These are phyloP conservation scores for Xylariaceae sp. DNA, from an alignment of 2,329 filamentous ascomycete genomes.

Conservation along the genomic window DNA sequence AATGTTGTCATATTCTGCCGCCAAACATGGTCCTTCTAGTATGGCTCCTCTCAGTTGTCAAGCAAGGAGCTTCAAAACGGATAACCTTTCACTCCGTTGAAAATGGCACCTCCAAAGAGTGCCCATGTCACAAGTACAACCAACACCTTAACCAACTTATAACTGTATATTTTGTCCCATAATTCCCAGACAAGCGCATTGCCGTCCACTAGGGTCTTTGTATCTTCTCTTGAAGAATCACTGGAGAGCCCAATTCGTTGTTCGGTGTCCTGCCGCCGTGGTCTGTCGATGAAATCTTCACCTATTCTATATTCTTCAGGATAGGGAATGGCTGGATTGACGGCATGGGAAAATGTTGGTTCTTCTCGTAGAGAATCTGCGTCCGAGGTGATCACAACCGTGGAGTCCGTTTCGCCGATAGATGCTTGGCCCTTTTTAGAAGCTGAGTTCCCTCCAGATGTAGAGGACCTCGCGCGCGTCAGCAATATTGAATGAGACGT, in stretches of 20 bases:
- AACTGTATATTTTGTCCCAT: background rate
- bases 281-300: no score
- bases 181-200: background rate
- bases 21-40: no score
- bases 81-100: background rate
- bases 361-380: background rate
- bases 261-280: constrained; percentile 3
- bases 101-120: background rate
- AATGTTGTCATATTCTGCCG: background rate
- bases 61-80: background rate
- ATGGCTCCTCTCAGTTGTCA: background rate
- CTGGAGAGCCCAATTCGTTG: background rate
- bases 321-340: background rate
- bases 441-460: background rate
- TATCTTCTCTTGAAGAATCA: background rate
- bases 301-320: background rate
- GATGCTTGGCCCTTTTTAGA: background rate
- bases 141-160: constrained; percentile 1
- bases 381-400: background rate
- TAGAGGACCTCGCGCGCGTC: background rate
- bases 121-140: background rate
- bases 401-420: background rate
- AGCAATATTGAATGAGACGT: background rate
- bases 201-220: background rate
- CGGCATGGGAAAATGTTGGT: background rate